Base-by-base conservation (phyloP, 805 yeast species). In the Priceomyces medius region DNA sequence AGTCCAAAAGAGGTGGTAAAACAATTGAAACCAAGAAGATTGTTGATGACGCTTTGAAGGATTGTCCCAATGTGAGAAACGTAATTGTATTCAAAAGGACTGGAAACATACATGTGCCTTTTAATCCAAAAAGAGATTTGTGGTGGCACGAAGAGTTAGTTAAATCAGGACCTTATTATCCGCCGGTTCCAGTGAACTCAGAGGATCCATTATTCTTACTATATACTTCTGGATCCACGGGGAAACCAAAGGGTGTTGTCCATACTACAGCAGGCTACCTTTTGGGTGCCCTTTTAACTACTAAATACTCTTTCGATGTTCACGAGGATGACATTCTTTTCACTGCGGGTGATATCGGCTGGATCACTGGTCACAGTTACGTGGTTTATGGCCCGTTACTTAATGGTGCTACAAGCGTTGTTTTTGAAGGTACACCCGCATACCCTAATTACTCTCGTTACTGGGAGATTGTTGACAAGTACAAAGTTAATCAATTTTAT, bases 341-440 rank as follows among this genome's bases (percentile, higher is more conserved):
- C 74, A 91, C 98, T 31, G 98, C 98, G 29, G 98, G 98, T 60
- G 98, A 93, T 63, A 88, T 93, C 42, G 98, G 99, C 61, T 93
- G 99, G 98, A 93, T 93, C 63, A 93, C 99, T 13, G 98, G 98
- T 53, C 99, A 93, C 67, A 86, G 97, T 7, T 93, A 91, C 61
- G 96, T 88, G 33, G 79, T 91, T 35, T 93, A 93, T 59, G 98
- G 98, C 45, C 99, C 99, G 31, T 78, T 93, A 53, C 69, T 81
- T 35, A 65, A 56, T 44, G 99, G 98, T 66, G 87, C 90, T 40
- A 83, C 98, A 36, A 82, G 97, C 7, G 85, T 93, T 40, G 87
- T 91, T 43, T 93, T 93, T 62, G 98, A 93, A 74, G 93, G 96
- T 45, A 93, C 99, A 14, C 98, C 99, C 28, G 97, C 96, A 27